Evolutionary conservation across 352 stramenopile species (phyloP).

Genomic region (Phytophthora palmivora): DNA sequence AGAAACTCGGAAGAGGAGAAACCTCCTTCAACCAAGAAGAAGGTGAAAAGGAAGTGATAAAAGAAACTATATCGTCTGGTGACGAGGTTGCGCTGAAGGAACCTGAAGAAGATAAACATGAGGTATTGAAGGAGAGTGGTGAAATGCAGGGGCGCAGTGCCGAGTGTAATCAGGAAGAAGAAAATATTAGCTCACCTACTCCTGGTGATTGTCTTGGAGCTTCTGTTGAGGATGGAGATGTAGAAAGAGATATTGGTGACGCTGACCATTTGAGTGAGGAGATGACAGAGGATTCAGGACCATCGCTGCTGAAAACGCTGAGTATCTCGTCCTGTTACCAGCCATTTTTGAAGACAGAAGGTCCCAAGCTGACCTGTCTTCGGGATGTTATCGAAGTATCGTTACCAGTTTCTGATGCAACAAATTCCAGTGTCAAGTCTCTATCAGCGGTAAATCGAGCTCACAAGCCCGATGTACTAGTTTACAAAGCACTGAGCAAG

Average conservation of each 20-base stretch:
- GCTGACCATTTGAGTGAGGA: background rate
- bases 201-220: constrained; percentile 8
- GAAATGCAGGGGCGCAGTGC: background rate
- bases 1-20: constrained; percentile 42
- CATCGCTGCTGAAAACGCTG: constrained; percentile 19
- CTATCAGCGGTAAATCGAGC: background rate
- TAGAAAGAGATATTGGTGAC: background rate
- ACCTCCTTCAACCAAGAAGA: constrained; percentile 34
- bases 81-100: background rate
- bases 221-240: background rate
- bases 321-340: constrained; percentile 24
- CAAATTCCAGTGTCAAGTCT: background rate
- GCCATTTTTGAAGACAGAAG: constrained; percentile 34
- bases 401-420: background rate
- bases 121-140: background rate
- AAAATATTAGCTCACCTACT: constrained; percentile 3
- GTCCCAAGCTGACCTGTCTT: constrained; percentile 28
- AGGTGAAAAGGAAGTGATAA: constrained; percentile 18
- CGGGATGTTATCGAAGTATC: constrained; percentile 11
- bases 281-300: background rate
- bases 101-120: constrained; percentile 4
- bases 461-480: constrained; percentile 7
- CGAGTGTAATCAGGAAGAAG: constrained; percentile 24
- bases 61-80: background rate
- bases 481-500: constrained; percentile 61